Evolutionary conservation across 208 protist species (phyloP).

Genomic region (Angomonas ambiguus): DNA sequence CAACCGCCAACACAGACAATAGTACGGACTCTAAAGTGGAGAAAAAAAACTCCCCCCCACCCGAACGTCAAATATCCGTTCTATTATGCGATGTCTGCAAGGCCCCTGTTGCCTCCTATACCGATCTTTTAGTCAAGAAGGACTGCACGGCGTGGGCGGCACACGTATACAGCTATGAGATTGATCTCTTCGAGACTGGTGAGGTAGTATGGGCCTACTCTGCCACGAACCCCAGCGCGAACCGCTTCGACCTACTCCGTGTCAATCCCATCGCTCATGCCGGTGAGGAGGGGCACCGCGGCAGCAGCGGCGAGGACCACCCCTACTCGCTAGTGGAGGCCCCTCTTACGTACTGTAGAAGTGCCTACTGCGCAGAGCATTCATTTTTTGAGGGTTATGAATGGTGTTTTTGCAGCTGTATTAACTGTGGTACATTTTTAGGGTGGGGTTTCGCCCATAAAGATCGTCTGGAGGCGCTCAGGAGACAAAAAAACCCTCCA

Average conservation of each 20-base stretch:
- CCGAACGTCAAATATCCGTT: constrained; percentile 9
- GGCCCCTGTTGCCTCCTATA: constrained; percentile 30
- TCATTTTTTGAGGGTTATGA: constrained; percentile 76
- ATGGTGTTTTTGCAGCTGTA: constrained; percentile 59
- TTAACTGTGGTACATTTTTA: constrained; percentile 57
- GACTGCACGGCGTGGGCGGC: constrained; percentile 26
- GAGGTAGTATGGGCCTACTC: constrained; percentile 66
- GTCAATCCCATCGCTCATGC: constrained; percentile 15
- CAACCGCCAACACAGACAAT: background rate
- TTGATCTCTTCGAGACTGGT: constrained; percentile 59
- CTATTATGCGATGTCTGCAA: constrained; percentile 53
- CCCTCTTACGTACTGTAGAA: constrained; percentile 17
- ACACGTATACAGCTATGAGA: constrained; percentile 73
- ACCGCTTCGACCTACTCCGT: constrained; percentile 74
- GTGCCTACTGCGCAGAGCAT: constrained; percentile 56
- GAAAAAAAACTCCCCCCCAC: background rate
- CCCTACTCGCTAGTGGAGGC: background rate
- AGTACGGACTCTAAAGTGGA: background rate
- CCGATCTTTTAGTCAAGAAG: constrained; percentile 43
- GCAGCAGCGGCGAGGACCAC: background rate
- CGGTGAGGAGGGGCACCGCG: background rate
- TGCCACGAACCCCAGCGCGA: constrained; percentile 59
- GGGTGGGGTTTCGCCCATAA: constrained; percentile 68
- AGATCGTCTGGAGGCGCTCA: constrained; percentile 5
- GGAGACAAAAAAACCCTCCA: background rate